A percentile compares a stretch with the other conserved stretches of the same genome.
Conservation (phyloP, 1,139 yeast genomes). For the Scheffersomyces titani region DNA sequence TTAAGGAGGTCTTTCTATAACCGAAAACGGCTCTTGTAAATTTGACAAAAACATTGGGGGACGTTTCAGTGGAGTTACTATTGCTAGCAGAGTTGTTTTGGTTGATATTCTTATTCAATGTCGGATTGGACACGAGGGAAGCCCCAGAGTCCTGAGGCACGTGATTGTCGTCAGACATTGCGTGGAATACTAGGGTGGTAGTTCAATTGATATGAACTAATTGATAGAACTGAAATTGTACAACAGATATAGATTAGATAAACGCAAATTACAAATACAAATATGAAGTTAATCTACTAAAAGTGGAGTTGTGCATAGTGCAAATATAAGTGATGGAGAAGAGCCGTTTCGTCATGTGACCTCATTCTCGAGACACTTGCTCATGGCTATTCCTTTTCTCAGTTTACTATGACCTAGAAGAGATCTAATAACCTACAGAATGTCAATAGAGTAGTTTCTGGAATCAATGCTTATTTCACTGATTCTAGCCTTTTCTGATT, state of each 20-base stretch:
- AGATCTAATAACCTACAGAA: background rate
- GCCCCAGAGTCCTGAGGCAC: background rate
- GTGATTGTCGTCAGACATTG: background rate
- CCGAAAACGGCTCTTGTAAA: constrained; percentile 47
- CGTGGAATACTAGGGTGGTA: background rate
- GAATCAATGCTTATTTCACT: background rate
- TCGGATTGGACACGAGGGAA: background rate
- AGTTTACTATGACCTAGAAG: background rate
- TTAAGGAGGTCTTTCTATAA: constrained; percentile 60
- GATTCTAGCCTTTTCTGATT: background rate
- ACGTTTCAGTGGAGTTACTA: background rate
- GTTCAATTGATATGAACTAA: background rate
- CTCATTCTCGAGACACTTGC: too few species aligned
- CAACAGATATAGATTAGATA: background rate
- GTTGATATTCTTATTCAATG: background rate
- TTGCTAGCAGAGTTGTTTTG: background rate
- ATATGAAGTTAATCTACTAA: background rate
- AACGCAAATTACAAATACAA: background rate
- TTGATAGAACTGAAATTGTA: background rate
- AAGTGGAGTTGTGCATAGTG: background rate
- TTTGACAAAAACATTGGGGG: constrained; percentile 29
- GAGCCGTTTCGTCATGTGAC: background rate
- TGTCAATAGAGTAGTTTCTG: background rate
- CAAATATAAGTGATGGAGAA: background rate
- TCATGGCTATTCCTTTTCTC: too few species aligned